Conservation (phyloP, 2,329 filamentous ascomycete species). For the Beauveria brongniartii region DNA sequence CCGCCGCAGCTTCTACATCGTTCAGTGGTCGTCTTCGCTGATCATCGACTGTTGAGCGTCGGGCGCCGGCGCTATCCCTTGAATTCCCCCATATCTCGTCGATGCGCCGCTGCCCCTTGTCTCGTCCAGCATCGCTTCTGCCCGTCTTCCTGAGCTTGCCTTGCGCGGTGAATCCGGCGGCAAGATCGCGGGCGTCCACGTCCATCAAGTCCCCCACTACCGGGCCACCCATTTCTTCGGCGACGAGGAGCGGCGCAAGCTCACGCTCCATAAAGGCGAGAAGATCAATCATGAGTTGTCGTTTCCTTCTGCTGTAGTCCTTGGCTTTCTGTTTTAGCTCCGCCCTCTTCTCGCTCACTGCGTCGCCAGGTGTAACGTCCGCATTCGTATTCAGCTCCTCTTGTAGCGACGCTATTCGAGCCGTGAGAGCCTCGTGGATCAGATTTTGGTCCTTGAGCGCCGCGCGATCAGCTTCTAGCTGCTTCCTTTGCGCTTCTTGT, state of each 20-base stretch:
- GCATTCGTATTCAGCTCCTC: conserved; percentile 48
- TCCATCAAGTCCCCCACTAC: conserved; percentile 69
- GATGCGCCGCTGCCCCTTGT: conserved; percentile 51
- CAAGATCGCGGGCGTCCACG: conserved; percentile 50
- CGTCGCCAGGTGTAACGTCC: conserved; percentile 51
- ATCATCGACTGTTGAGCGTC: not conserved
- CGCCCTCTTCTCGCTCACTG: conserved; percentile 53
- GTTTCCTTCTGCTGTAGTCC: conserved; percentile 52
- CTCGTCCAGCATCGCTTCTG: conserved; percentile 27
- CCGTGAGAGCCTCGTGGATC: conserved; percentile 44
- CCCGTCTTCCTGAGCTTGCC: conserved; percentile 44
- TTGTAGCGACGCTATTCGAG: conserved; percentile 52
- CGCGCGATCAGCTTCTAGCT: conserved; percentile 42
- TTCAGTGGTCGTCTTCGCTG: conserved; percentile 26
- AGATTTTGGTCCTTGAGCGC: conserved; percentile 47
- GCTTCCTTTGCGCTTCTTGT: conserved; percentile 35
- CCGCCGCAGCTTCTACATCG: conserved; percentile 42
- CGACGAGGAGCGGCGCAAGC: conserved; percentile 68
- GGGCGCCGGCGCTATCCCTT: conserved; percentile 14
- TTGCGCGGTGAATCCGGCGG: conserved; percentile 51
- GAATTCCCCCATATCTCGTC: conserved; percentile 53
- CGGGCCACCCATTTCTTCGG: conserved; percentile 75
- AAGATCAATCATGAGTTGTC: conserved; percentile 53
- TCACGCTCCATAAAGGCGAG: conserved; percentile 63
- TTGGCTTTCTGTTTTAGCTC: conserved; percentile 52